Percentiles rank a stretch among this genome's conserved stretches.
Conservation (phyloP, 2,329 filamentous ascomycete genomes). For the Penicillium sp. region DNA sequence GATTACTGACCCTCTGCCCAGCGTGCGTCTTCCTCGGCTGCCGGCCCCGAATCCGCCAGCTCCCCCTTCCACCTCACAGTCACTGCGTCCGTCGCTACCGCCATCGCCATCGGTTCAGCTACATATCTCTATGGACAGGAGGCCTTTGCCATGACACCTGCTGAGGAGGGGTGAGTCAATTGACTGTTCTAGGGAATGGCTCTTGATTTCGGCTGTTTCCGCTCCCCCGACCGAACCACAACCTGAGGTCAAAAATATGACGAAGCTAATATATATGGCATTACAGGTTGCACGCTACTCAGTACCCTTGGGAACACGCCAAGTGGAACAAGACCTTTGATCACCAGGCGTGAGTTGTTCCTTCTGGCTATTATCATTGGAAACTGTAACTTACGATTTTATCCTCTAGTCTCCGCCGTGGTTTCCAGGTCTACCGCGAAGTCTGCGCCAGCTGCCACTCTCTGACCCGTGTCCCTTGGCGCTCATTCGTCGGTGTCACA, state of each 20-base stretch:
- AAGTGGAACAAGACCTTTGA: slow-evolving; percentile 96
- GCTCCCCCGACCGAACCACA: slow-evolving; percentile 32
- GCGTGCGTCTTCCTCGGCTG: slow-evolving; percentile 73
- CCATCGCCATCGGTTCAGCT: slow-evolving; percentile 83
- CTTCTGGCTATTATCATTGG: slow-evolving; percentile 17
- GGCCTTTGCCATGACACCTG: slow-evolving; percentile 85
- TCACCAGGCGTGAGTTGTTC: slow-evolving; percentile 80
- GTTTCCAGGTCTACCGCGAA: slow-evolving; percentile 99
- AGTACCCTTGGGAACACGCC: slow-evolving; percentile 95
- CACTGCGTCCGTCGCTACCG: slow-evolving; percentile 83
- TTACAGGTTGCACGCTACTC: slow-evolving; percentile 81
- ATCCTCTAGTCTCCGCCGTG: slow-evolving; percentile 81
- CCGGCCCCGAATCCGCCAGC: slow-evolving; percentile 69
- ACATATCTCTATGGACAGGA: slow-evolving; percentile 92
- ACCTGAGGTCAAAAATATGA: slow-evolving; percentile 25
- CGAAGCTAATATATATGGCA: slow-evolving; percentile 34
- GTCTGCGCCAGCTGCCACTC: slow-evolving; percentile 99
- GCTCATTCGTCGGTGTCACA: slow-evolving; percentile 84
- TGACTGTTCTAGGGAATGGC: slow-evolving; percentile 19
- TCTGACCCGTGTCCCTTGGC: slow-evolving; percentile 90
- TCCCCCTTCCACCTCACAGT: slow-evolving; percentile 83
- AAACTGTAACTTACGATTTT: slow-evolving; percentile 29
- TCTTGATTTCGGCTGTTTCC: slow-evolving; percentile 23
- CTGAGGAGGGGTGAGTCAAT: slow-evolving; percentile 92
- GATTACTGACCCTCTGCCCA: slow-evolving; percentile 48